A percentile compares a stretch with the other conserved stretches of the same genome.
Conservation (phyloP, 768 basidiomycete genomes). For the Rhizopogon sp. region DNA sequence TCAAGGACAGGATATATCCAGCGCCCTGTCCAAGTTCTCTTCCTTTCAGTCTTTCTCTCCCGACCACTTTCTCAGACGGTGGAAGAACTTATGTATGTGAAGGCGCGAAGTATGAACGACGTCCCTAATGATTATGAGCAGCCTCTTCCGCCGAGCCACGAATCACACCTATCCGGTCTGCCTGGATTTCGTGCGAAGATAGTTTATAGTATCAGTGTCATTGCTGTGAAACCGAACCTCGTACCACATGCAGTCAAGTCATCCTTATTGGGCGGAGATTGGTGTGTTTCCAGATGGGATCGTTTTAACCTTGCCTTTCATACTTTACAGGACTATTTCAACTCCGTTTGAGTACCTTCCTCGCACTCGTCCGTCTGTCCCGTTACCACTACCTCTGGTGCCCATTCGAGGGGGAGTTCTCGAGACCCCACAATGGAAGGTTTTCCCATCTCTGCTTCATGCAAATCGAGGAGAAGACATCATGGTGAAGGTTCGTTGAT, state of each 20-base stretch:
- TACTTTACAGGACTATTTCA: slow-evolving; percentile 40
- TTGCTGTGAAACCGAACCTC: slow-evolving; percentile 42
- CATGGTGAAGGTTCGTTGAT: slow-evolving; percentile 21
- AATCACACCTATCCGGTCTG: slow-evolving; percentile 62
- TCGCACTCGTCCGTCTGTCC: slow-evolving; percentile 53
- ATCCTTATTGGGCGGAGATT: slow-evolving; percentile 46
- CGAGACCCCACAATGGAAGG: slow-evolving; percentile 45
- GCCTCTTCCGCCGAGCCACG: slow-evolving; percentile 68
- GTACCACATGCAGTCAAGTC: slow-evolving; percentile 45
- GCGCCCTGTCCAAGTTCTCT: slow-evolving; percentile 47
- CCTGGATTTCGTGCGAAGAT: slow-evolving; percentile 69
- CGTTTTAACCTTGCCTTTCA: not conserved
- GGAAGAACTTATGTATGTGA: slow-evolving; percentile 54
- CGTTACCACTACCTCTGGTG: slow-evolving; percentile 44
- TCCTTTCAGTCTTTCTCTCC: slow-evolving; percentile 52
- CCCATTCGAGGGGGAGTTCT: slow-evolving; percentile 33
- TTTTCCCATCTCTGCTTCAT: slow-evolving; percentile 35
- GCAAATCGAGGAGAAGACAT: slow-evolving; percentile 39
- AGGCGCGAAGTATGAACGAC: not conserved
- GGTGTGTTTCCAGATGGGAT: slow-evolving; percentile 33
- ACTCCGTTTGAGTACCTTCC: slow-evolving; percentile 64
- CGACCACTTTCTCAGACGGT: slow-evolving; percentile 51
- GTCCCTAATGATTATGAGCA: slow-evolving; percentile 18
- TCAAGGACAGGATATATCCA: slow-evolving; percentile 35
- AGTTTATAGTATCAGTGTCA: slow-evolving; percentile 54